Evolutionary conservation across 2,329 filamentous ascomycete genomes (phyloP).

Genomic region (Curvularia sp.): DNA sequence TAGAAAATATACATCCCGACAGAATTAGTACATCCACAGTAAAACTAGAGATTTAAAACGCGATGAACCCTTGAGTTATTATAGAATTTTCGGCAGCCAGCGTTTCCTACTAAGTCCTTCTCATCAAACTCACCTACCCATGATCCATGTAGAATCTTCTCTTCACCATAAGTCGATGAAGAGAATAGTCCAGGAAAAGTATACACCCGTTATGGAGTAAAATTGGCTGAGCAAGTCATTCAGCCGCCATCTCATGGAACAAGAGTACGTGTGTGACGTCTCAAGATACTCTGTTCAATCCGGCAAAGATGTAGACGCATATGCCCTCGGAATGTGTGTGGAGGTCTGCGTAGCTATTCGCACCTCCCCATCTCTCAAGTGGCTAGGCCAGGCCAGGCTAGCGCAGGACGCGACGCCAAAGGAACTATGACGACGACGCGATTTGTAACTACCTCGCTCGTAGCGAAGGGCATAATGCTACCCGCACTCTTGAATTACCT

Average conservation of each 20-base stretch:
- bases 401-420: not conserved
- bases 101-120: no score
- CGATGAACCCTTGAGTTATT: no score
- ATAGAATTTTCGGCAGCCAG: no score
- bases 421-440: constrained; percentile 8
- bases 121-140: no score
- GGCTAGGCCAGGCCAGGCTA: not conserved
- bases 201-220: not conserved
- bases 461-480: not conserved
- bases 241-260: no score
- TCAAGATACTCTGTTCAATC: no score
- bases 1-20: not conserved
- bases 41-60: no score
- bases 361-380: not conserved
- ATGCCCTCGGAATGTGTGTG: not conserved
- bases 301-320: not conserved
- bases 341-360: not conserved
- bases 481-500: not conserved
- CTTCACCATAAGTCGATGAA: not conserved
- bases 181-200: not conserved
- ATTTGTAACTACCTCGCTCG: not conserved
- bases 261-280: no score
- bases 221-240: not conserved
- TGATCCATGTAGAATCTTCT: not conserved
- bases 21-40: no score